These are phyloP conservation scores for Microsporum canis DNA, from an alignment of 2,329 filamentous ascomycete genomes.

Conservation along the genomic window DNA sequence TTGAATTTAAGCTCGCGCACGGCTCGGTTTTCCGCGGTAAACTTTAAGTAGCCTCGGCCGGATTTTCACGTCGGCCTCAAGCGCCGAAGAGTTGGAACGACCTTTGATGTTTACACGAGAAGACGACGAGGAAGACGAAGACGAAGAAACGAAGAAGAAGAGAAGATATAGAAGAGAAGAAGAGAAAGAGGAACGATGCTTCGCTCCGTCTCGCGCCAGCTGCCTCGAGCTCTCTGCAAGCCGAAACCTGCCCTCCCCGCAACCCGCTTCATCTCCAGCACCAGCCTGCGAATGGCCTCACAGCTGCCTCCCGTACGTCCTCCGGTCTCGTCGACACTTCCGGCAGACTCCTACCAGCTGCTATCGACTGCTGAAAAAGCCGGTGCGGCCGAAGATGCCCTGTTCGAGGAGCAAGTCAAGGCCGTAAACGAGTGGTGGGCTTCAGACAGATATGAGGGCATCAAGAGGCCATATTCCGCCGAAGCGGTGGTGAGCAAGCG, in stretches of 20 bases:
- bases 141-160: neutral
- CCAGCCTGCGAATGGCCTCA: slow-evolving; percentile 43
- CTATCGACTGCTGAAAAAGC: slow-evolving; percentile 66
- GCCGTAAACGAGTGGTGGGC: slow-evolving; percentile 89
- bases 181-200: slow-evolving; percentile 20
- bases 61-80: neutral
- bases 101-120: neutral
- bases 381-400: slow-evolving; percentile 67
- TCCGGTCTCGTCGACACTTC: slow-evolving; percentile 48
- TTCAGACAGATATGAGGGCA: slow-evolving; percentile 70
- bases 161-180: neutral
- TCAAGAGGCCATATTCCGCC: slow-evolving; percentile 82
- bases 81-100: neutral
- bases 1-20: neutral
- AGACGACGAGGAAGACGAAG: neutral
- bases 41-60: neutral
- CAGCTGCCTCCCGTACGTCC: slow-evolving; percentile 45
- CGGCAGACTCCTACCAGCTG: slow-evolving; percentile 75
- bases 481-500: slow-evolving; percentile 89
- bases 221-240: slow-evolving; percentile 23
- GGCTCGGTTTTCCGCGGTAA: slow-evolving; percentile 4
- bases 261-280: slow-evolving; percentile 28
- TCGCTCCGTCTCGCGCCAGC: slow-evolving; percentile 26
- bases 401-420: slow-evolving; percentile 72
- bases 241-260: slow-evolving; percentile 19